A percentile compares a stretch with the other conserved stretches of the same genome.
Evolutionary conservation across 257 asterid genomes (phyloP).

Genomic region (Solanum appendiculatum): DNA sequence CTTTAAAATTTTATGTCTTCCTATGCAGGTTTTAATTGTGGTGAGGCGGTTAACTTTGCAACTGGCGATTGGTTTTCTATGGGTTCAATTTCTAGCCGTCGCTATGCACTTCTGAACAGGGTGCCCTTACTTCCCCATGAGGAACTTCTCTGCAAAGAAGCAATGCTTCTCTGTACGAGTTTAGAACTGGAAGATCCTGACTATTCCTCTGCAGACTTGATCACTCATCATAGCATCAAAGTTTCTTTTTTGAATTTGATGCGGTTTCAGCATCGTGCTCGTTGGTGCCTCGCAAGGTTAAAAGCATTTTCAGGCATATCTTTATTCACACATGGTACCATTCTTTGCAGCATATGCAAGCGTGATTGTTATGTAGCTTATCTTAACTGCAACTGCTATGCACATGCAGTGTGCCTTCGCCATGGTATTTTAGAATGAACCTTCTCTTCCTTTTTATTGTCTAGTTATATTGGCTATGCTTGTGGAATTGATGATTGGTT

Average conservation of each 20-base stretch:
- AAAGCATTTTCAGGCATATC: constrained; percentile 35
- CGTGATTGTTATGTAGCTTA: constrained; percentile 89
- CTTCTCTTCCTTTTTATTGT: background rate
- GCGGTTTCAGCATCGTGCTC: constrained; percentile 84
- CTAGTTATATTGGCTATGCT: background rate
- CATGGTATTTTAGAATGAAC: constrained; percentile 50
- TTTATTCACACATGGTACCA: constrained; percentile 64
- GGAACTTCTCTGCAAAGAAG: constrained; percentile 98
- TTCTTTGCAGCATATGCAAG: constrained; percentile 80
- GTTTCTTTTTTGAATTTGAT: constrained; percentile 62
- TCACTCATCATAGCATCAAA: constrained; percentile 38
- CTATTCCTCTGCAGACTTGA: constrained; percentile 34
- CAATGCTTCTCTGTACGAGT: constrained; percentile 42
- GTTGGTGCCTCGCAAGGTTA: constrained; percentile 66
- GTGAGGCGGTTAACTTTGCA: constrained; percentile 99
- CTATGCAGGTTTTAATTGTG: constrained; percentile 81
- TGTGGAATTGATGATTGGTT: constrained; percentile 3
- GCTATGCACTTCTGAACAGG: constrained; percentile 80
- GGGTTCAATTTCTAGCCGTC: constrained; percentile 84
- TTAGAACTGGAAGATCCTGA: constrained; percentile 36
- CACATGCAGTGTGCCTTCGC: constrained; percentile 82
- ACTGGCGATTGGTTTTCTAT: constrained; percentile 92
- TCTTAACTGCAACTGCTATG: constrained; percentile 62
- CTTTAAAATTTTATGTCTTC: background rate
- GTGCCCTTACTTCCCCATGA: constrained; percentile 88